phyloP scores from a whole-genome alignment of 352 stramenopile genomes.

The Globisporangium echinulatum region DNA sequence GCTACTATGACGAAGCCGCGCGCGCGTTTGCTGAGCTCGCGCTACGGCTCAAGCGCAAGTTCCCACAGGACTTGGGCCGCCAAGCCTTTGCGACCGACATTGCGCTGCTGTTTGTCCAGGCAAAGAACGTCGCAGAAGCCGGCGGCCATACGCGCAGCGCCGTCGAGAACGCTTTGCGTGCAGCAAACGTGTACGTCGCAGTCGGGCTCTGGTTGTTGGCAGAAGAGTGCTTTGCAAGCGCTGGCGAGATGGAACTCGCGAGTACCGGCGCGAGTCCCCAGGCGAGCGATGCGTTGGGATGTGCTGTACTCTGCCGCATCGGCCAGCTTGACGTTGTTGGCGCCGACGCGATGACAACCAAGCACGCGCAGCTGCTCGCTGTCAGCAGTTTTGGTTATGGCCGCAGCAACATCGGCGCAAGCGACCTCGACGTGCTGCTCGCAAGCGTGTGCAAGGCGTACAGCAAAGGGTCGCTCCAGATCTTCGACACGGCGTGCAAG shows the following conservation, averaged over 20 bases:
- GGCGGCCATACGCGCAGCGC: constrained; percentile 41
- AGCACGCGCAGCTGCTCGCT: constrained; percentile 20
- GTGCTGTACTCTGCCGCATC: constrained; percentile 57
- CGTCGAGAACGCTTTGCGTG: constrained; percentile 43
- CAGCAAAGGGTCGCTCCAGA: constrained; percentile 46
- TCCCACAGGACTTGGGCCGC: constrained; percentile 40
- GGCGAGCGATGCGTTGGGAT: constrained; percentile 50
- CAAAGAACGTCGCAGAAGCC: constrained; percentile 46
- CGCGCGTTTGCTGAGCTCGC: constrained; percentile 51
- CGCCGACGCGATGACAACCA: constrained; percentile 42
- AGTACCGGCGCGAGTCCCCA: constrained; percentile 19
- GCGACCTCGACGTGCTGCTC: constrained; percentile 51
- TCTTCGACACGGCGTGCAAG: constrained; percentile 41
- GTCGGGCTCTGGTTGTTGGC: constrained; percentile 42
- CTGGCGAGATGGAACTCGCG: constrained; percentile 39
- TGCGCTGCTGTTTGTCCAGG: constrained; percentile 43
- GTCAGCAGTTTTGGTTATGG: background rate
- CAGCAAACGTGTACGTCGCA: constrained; percentile 46
- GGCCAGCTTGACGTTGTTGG: constrained; percentile 46
- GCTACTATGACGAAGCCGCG: constrained; percentile 68
- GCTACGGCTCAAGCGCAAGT: constrained; percentile 52
- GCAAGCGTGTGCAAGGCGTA: constrained; percentile 49
- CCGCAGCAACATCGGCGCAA: constrained; percentile 24
- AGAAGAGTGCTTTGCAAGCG: constrained; percentile 48
- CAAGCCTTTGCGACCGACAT: constrained; percentile 27